Conservation (phyloP, 2,329 filamentous ascomycete species). For the Acrocalymma vagum region DNA sequence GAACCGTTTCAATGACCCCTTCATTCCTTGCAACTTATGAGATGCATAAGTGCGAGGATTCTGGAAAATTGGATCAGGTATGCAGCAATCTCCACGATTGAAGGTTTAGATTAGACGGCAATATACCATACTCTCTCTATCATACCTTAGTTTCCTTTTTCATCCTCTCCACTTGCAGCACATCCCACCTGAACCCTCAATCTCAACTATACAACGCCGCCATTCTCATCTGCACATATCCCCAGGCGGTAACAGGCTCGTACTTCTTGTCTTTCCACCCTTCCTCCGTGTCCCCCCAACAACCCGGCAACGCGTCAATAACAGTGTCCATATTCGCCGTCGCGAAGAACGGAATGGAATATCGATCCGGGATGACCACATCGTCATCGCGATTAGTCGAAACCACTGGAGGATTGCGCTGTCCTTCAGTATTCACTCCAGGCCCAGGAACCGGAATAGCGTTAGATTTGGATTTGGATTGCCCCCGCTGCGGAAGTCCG, state of each 20-base stretch:
- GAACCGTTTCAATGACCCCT: too few species aligned
- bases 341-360: slow-evolving; percentile 53
- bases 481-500: slow-evolving; percentile 30
- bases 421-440: slow-evolving; percentile 5
- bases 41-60: too few species aligned
- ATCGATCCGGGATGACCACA: slow-evolving; percentile 42
- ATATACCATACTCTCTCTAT: too few species aligned
- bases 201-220: slow-evolving; percentile 23
- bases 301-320: slow-evolving; percentile 46
- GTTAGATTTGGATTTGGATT: too few species aligned
- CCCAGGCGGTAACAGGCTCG: slow-evolving; percentile 48
- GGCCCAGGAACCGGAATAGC: slow-evolving; percentile 1
- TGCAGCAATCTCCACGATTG: too few species aligned
- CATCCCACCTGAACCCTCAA: too few species aligned
- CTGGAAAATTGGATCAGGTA: too few species aligned
- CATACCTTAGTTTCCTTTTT: too few species aligned
- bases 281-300: too few species aligned
- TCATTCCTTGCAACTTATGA: too few species aligned
- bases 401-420: slow-evolving; percentile 4
- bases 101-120: too few species aligned
- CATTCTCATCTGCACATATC: slow-evolving; percentile 39
- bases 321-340: slow-evolving; percentile 48
- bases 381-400: slow-evolving; percentile 14
- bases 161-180: too few species aligned
- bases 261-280: slow-evolving; percentile 46